Base-by-base conservation (phyloP, 2,329 filamentous ascomycete genomes). In the Metarhizium brunneum region DNA sequence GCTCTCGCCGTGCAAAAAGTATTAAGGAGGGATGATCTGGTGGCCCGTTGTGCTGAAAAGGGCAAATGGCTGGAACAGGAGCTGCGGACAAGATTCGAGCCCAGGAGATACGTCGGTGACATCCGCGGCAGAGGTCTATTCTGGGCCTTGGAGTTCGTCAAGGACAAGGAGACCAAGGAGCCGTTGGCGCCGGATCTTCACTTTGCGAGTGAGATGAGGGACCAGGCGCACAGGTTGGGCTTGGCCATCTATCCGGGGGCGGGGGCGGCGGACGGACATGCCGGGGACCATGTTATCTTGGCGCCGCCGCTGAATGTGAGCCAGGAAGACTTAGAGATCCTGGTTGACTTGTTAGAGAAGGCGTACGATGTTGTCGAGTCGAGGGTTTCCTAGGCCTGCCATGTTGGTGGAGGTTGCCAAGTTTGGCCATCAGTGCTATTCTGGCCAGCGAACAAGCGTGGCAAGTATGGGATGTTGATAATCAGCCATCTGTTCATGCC, bases 261-360 rank as follows among this genome's bases (percentile, higher is more conserved):
- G 0, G 86, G 86, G 2, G 83, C 82, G 0, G 78, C 75, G 1
- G 84, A 78, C 58, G 77, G 88, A 42, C 74, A 79, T 1, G 65
- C 66, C 1, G 87, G 87, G 10, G 88, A 92, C 63, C 85, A 89
- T 66, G 72, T 90, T 40, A 75, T 91, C n/a, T 63, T 92, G 16
- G 80, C 86, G 2, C 88, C 88, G 1, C 78, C 87, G 0, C 90
- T 84, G 66, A 89, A 81, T 45, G 74, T 85, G 25, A 82, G 77
- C 0, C 57, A 60, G 8, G 61, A 61, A 13, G 60, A 70, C 36
- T 18, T 70, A 6, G 35, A 30, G 11, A 16, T 48, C 35, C 7
- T 59, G 54, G 54, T 58, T 43, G 51, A 40, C 40, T n/a, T 59
- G 47, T 45, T 59, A 11, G 54, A 58, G 50, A 53, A 47, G 40